These are phyloP conservation scores for Pisolithus thermaeus DNA, from an alignment of 1,284 basidiomycete species.

Conservation along the genomic window DNA sequence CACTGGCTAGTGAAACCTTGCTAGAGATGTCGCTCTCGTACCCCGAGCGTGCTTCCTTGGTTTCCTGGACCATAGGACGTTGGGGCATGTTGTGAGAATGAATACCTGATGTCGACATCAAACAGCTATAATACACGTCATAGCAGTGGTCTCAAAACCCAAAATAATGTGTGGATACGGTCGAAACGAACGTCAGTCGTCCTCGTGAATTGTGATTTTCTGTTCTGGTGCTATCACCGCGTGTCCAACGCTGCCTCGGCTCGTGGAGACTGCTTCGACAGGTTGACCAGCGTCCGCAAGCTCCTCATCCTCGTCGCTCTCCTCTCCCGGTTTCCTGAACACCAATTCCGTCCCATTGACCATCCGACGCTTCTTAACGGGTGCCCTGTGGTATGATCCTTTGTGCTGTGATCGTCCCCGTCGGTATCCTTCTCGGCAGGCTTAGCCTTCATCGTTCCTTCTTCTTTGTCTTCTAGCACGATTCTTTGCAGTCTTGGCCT, in stretches of 20 bases:
- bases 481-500: conserved; percentile 90
- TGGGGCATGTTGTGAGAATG: neutral
- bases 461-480: conserved; percentile 88
- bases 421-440: conserved; percentile 20
- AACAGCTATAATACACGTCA: neutral
- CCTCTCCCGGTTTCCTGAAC: conserved; percentile 51
- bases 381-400: conserved; percentile 22
- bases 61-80: neutral
- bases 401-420: conserved; percentile 15
- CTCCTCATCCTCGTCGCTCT: conserved; percentile 37
- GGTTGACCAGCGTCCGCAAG: conserved; percentile 8
- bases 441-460: conserved; percentile 62
- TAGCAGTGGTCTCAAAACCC: too few species aligned
- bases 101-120: too few species aligned
- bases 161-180: too few species aligned
- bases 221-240: conserved; percentile 31
- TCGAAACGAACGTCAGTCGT: conserved; percentile 29
- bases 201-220: conserved; percentile 48
- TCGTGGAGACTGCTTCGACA: conserved; percentile 10
- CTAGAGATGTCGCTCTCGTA: conserved; percentile 10
- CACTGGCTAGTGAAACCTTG: conserved; percentile 35
- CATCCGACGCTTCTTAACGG: conserved; percentile 45
- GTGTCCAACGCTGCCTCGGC: conserved; percentile 9
- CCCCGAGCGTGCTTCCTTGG: conserved; percentile 9
- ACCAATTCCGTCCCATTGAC: conserved; percentile 56